Conservation (phyloP, 1,284 basidiomycete genomes). For the Neonothopanus nambi region DNA sequence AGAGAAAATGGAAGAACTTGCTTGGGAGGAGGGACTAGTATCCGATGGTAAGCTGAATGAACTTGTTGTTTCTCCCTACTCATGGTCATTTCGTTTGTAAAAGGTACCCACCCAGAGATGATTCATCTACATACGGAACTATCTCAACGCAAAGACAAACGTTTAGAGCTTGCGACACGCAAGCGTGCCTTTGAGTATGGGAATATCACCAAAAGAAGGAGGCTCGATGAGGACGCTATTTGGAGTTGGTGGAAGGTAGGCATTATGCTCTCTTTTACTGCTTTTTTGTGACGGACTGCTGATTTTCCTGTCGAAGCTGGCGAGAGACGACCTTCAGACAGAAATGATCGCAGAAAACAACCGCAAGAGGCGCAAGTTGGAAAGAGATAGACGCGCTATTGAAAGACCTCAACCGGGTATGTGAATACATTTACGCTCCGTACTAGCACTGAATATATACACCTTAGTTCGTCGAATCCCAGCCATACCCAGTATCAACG, state of each 20-base stretch:
- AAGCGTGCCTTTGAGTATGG: slow-evolving; percentile 66
- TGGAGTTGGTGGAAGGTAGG: slow-evolving; percentile 81
- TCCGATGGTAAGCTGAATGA: slow-evolving; percentile 51
- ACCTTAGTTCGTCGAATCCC: slow-evolving; percentile 50
- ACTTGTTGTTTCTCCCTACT: slow-evolving; percentile 13
- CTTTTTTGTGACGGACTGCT: slow-evolving; percentile 8
- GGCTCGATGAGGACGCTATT: slow-evolving; percentile 60
- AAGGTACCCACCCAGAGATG: slow-evolving; percentile 83
- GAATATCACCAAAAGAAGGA: slow-evolving; percentile 56
- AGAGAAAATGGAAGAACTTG: slow-evolving; percentile 79
- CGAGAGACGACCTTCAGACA: slow-evolving; percentile 73
- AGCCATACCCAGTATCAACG: neutral
- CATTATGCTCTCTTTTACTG: slow-evolving; percentile 9
- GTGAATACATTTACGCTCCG: slow-evolving; percentile 22
- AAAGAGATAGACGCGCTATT: slow-evolving; percentile 73
- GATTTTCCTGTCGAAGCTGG: slow-evolving; percentile 43
- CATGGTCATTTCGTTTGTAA: slow-evolving; percentile 14
- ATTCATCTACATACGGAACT: slow-evolving; percentile 77
- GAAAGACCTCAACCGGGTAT: slow-evolving; percentile 75
- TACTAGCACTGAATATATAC: neutral
- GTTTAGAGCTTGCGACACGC: slow-evolving; percentile 69
- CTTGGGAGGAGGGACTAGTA: slow-evolving; percentile 75
- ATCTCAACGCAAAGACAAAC: slow-evolving; percentile 69
- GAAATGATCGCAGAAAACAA: slow-evolving; percentile 84
- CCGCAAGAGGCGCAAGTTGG: slow-evolving; percentile 75